Conservation (phyloP, 129 eudicot species). For the Lonicera japonica region DNA sequence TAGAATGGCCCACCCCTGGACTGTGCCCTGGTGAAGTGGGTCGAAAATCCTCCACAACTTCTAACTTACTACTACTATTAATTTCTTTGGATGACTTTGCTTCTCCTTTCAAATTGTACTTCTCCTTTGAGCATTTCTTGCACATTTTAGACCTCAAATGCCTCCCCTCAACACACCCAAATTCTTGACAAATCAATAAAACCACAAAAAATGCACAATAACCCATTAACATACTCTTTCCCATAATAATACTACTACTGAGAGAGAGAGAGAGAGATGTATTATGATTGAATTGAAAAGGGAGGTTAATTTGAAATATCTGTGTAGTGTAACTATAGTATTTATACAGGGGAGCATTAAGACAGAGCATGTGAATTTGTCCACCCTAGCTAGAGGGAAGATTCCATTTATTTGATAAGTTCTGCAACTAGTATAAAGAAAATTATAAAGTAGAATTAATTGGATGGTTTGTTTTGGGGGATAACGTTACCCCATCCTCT, state of each 20-base stretch:
- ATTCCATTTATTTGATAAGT: conserved; percentile 6
- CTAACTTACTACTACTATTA: conserved; percentile 1
- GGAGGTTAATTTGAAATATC: no score
- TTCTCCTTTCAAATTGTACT: neutral
- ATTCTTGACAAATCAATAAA: conserved; percentile 7
- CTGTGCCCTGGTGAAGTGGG: conserved; percentile 36
- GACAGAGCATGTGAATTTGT: neutral
- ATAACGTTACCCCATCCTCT: conserved; percentile 6
- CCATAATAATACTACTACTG: conserved; percentile 10
- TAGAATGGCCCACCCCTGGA: conserved; percentile 41
- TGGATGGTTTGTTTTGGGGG: conserved; percentile 19
- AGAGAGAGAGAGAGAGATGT: neutral
- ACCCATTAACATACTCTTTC: neutral
- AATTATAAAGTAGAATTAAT: conserved; percentile 15
- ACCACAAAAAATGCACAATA: conserved; percentile 1
- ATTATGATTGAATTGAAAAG: neutral
- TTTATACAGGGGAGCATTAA: conserved; percentile 1
- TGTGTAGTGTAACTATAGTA: conserved; percentile 8
- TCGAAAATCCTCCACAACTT: conserved; percentile 17
- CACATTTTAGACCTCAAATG: conserved; percentile 17
- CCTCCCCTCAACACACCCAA: conserved; percentile 19
- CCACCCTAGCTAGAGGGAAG: conserved; percentile 16
- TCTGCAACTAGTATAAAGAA: neutral
- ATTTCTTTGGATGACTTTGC: neutral
- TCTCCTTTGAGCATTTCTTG: conserved; percentile 17